Base-by-base conservation (phyloP, 2,329 filamentous ascomycete species). In the Scytalidium lignicola region DNA sequence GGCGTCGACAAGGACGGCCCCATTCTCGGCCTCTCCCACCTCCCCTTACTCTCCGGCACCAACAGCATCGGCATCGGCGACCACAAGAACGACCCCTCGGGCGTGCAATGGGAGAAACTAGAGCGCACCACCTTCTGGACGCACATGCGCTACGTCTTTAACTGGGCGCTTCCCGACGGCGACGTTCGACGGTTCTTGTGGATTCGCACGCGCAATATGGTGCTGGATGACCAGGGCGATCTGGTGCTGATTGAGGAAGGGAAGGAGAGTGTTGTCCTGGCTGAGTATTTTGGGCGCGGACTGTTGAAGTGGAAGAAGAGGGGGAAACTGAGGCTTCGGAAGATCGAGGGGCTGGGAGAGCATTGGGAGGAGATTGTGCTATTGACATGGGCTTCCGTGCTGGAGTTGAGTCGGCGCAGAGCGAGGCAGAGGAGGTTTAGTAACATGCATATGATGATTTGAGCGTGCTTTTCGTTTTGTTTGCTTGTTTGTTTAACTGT, bases 291-390 rank as follows among this genome's bases (percentile, higher is more conserved):
- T 12, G 57, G 55, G 10, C 56, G 55, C 29, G 57, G 57, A 1
- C 13, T 58, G 15, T 44, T 59, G 44, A 59, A 59, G 47, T 58
- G 55, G 57, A 59, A 59, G 50, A 59, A 59, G 47, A 51, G 57
- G 26, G 57, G 57, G 3, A 39, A 52, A 22, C 39, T 59, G 29
- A 37, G 57, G 45, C 50, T 59, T 10, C 50, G 51, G 47, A 49
- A 41, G 10, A 32, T 52, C 21, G 46, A 43, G 23, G 43, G 20
- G 13, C 55, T 55, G 49, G 55, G 57, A 3, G 45, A 53, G 12
- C 23, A 22, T 18, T 59, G 57, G 57, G 55, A 58, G 42, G 15
- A 48, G 23, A 46, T 56, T 8, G 57, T 59, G 15, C 43, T 59
- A n/a, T 45, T 59, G 40, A 56, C 51, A 29, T 59, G 57, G 57